phyloP scores from a whole-genome alignment of 2,329 filamentous ascomycete genomes.

The Neofusicoccum parvum region DNA sequence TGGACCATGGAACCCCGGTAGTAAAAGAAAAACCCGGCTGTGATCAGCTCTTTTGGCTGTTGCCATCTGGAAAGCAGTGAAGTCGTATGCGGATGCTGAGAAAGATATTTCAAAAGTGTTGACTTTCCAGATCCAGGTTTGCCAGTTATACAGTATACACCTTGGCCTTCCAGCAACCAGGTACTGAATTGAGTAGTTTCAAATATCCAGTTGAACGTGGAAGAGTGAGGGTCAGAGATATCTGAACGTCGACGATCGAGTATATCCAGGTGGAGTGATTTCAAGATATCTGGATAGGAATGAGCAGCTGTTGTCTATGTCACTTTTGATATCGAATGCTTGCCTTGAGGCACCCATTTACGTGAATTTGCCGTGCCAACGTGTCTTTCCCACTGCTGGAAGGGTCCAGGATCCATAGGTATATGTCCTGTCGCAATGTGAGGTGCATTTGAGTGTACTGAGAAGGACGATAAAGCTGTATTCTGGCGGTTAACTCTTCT shows the following conservation, averaged over 20 bases:
- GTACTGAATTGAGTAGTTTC: background rate
- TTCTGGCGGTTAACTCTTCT: too few species aligned
- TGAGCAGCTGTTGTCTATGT: too few species aligned
- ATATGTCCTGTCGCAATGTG: too few species aligned
- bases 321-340: too few species aligned
- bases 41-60: constrained; percentile 27
- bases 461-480: too few species aligned
- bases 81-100: constrained; percentile 26
- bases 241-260: background rate
- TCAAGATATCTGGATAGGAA: background rate
- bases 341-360: too few species aligned
- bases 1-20: constrained; percentile 32
- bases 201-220: background rate
- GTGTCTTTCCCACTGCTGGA: too few species aligned
- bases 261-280: background rate
- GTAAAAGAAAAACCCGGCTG: constrained; percentile 48
- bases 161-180: background rate
- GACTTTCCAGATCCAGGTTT: constrained; percentile 53
- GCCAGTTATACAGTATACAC: constrained; percentile 40
- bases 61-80: constrained; percentile 41
- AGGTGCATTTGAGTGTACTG: too few species aligned
- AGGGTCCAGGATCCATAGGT: too few species aligned
- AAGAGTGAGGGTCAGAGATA: background rate
- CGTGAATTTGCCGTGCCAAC: too few species aligned
- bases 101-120: constrained; percentile 40